These are phyloP conservation scores for Coemansia sp. DNA, from an alignment of 192 early-diverging fungal genomes.

Conservation along the genomic window DNA sequence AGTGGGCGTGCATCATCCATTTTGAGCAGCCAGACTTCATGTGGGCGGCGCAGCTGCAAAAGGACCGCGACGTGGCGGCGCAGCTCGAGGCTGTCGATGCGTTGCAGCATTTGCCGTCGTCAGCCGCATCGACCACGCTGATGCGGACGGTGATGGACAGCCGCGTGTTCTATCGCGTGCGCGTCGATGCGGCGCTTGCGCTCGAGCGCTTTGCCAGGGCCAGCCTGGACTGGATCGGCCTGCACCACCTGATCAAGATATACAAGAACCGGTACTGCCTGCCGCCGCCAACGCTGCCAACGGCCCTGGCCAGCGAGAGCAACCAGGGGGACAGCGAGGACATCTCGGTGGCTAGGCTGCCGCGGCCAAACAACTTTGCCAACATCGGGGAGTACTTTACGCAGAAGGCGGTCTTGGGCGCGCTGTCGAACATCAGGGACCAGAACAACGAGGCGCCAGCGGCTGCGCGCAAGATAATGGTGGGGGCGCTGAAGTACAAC, in stretches of 20 bases:
- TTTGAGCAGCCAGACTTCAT: constrained; percentile 92
- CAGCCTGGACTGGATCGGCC: constrained; percentile 65
- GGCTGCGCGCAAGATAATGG: constrained; percentile 65
- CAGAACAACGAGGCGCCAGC: constrained; percentile 63
- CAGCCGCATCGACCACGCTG: constrained; percentile 73
- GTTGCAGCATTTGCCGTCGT: constrained; percentile 62
- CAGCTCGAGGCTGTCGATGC: constrained; percentile 86
- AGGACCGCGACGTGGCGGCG: constrained; percentile 89
- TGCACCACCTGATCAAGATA: constrained; percentile 73
- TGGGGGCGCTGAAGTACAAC: constrained; percentile 85
- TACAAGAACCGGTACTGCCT: constrained; percentile 77
- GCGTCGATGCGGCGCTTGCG: constrained; percentile 76
- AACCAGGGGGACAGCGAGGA: constrained; percentile 11
- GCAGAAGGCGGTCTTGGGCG: constrained; percentile 77
- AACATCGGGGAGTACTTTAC: constrained; percentile 89
- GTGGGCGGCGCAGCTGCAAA: constrained; percentile 91
- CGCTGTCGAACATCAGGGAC: constrained; percentile 74
- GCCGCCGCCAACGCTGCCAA: constrained; percentile 33
- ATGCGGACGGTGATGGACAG: constrained; percentile 76
- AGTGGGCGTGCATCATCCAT: constrained; percentile 88
- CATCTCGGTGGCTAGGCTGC: constrained; percentile 55
- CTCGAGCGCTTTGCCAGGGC: constrained; percentile 64
- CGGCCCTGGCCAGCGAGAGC: background rate
- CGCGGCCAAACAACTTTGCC: constrained; percentile 87
- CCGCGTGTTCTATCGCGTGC: constrained; percentile 84